phyloP scores from a whole-genome alignment of 768 basidiomycete species.

The Trametes elegans region DNA sequence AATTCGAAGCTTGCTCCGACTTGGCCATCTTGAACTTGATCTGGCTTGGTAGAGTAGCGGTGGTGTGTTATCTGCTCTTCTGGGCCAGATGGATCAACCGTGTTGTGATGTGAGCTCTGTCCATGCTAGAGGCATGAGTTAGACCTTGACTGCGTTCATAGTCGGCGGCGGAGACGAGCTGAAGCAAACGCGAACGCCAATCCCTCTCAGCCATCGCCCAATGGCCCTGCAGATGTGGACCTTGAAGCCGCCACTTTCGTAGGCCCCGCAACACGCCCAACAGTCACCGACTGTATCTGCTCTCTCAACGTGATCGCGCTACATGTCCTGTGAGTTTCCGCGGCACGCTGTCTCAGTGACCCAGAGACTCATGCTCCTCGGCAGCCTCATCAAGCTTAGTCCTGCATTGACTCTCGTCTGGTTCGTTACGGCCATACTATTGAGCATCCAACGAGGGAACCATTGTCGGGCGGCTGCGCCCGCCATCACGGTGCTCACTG shows the following conservation, averaged over 20 bases:
- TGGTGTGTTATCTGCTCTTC: background rate
- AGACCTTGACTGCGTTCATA: background rate
- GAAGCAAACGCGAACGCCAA: background rate
- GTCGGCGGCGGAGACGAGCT: background rate
- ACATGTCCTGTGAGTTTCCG: background rate
- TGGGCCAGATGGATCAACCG: constrained; percentile 13
- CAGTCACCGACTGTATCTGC: background rate
- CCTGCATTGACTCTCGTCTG: constrained; percentile 5
- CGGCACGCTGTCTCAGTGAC: background rate
- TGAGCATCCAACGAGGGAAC: background rate
- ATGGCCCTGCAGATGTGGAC: background rate
- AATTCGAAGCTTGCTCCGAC: constrained; percentile 5
- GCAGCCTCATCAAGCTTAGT: constrained; percentile 3
- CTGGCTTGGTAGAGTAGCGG: constrained; percentile 8
- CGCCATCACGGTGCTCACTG: background rate
- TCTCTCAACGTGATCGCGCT: constrained; percentile 1
- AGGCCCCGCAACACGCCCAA: background rate
- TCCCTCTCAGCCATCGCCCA: too few species aligned
- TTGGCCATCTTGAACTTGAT: constrained; percentile 9
- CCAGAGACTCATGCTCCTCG: background rate
- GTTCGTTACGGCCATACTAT: background rate
- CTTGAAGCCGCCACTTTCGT: background rate
- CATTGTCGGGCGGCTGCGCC: constrained; percentile 1
- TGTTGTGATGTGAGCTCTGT: background rate
- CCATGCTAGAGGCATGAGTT: too few species aligned